Evolutionary conservation across 2,329 filamentous ascomycete genomes (phyloP), one percentile per base, ranked within the genome.

Genomic region (Hypoxylon sp.): DNA sequence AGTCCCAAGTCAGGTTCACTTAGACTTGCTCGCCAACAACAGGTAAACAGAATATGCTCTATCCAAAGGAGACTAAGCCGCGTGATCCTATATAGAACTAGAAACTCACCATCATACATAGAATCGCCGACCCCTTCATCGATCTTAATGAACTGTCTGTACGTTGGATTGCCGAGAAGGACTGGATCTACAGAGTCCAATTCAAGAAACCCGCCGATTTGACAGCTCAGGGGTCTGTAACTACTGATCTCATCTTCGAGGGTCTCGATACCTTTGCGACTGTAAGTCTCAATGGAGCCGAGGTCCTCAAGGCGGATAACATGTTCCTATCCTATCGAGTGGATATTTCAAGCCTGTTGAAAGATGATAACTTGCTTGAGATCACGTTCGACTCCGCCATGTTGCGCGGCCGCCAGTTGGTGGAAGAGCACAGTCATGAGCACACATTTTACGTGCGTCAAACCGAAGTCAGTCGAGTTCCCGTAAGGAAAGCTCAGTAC

Each of bases 401-500:
- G 48, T 64, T 81, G n/a, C 77, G 79, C 55, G 81, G 82, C 2
- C 76, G 79, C 31, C 76, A 82, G 60, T 75, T 85, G 37, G 78
- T 83, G 41, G 74, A 83, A 55, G 72, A 79, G 26, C 78, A 86
- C 66, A 66, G 67, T 15, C 78, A 80, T n/a, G 81, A 85, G 62
- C 82, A 86, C 67, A 77, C 75, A 4, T 86, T 82, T 72, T 79
- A 72, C 69, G 83, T 70, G 57, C 84, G 70, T 72, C 82, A 66
- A 76, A 83, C 65, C 53, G 84, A 74, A 49, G 68, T 72, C 17
- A 70, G 74, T 26, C 67, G 74, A 18, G 72, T 84, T 10, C 79
- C 79, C 2, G 81, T 85, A 0, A 76, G 87, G n/a, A 90, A 89
- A 68, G 84, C 86, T 0, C 87, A 89, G 70, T 89, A 87, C 64